phyloP scores from a whole-genome alignment of 768 basidiomycete genomes.

The Lentinula raphanica region DNA sequence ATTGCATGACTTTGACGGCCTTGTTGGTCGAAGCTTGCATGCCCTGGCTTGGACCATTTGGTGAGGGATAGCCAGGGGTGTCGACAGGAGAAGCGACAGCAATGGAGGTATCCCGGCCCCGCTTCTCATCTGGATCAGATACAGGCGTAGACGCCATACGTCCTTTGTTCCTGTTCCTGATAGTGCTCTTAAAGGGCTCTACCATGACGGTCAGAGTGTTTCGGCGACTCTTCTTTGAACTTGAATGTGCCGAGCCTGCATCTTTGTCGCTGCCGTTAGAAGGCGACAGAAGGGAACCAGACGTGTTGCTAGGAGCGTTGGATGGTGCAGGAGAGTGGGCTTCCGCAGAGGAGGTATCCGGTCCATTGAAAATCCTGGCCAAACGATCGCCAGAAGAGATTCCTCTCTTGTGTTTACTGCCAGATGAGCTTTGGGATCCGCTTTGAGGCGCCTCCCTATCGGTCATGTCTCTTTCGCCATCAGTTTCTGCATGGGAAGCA shows the following conservation, averaged over 20 bases:
- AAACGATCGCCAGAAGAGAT: slow-evolving; percentile 1
- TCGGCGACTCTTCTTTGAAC: slow-evolving; percentile 56
- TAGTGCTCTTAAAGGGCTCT: slow-evolving; percentile 61
- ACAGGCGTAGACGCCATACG: slow-evolving; percentile 26
- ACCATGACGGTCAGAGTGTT: slow-evolving; percentile 89
- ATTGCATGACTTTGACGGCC: slow-evolving; percentile 95
- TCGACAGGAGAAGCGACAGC: slow-evolving; percentile 8
- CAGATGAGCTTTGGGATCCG: slow-evolving; percentile 6
- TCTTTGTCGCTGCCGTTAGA: slow-evolving; percentile 27
- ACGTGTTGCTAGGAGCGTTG: not conserved
- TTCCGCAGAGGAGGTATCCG: not conserved
- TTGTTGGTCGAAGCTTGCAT: slow-evolving; percentile 77
- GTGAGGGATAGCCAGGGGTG: slow-evolving; percentile 16
- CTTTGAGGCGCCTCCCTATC: not conserved
- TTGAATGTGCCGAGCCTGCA: not conserved
- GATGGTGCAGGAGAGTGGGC: not conserved
- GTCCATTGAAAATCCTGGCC: slow-evolving; percentile 1
- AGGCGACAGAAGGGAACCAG: slow-evolving; percentile 6
- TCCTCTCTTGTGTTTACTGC: slow-evolving; percentile 9
- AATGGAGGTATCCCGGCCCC: slow-evolving; percentile 11
- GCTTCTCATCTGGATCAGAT: slow-evolving; percentile 23
- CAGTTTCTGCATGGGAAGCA: slow-evolving; percentile 9
- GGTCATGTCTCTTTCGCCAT: slow-evolving; percentile 14
- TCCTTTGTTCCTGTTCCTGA: slow-evolving; percentile 38
- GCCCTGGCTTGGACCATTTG: slow-evolving; percentile 22